Percentiles rank a stretch among this genome's conserved stretches.
These are phyloP conservation scores for Actinomortierella wolfii DNA, from an alignment of 371 early-diverging fungal genomes.

Conservation along the genomic window DNA sequence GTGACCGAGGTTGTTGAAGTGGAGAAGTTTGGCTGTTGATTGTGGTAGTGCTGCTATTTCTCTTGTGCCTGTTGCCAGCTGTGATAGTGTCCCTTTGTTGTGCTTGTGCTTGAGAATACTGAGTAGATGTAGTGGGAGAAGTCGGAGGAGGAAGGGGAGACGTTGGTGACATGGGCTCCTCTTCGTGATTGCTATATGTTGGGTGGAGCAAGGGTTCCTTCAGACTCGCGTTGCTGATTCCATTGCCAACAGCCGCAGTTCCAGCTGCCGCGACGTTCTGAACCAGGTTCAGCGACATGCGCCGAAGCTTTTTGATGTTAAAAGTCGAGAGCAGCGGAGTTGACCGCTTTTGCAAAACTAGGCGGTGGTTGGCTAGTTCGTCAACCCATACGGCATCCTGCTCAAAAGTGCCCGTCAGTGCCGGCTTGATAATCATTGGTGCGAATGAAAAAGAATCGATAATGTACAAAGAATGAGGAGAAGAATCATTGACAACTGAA, in stretches of 20 bases:
- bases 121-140: too few relatives aligned
- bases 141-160: too few relatives aligned
- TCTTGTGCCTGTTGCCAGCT: not conserved
- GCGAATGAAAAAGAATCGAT: too few relatives aligned
- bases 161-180: too few relatives aligned
- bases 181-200: too few relatives aligned
- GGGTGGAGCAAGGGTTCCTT: too few relatives aligned
- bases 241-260: too few relatives aligned
- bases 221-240: too few relatives aligned
- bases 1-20: not conserved
- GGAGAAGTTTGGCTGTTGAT: not conserved
- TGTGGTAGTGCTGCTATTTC: conserved; percentile 5
- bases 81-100: conserved; percentile 1
- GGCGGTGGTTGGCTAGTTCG: conserved; percentile 46
- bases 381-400: conserved; percentile 39
- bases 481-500: too few relatives aligned
- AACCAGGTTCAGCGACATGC: conserved; percentile 34
- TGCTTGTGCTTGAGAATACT: not conserved
- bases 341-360: conserved; percentile 36
- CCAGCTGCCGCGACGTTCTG: conserved; percentile 9
- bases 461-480: too few relatives aligned
- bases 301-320: conserved; percentile 39
- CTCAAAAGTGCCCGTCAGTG: conserved; percentile 20
- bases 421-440: conserved; percentile 41
- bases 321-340: conserved; percentile 29